Conservation (phyloP, 305 asterid species). For the Fraxinus baroniana region DNA sequence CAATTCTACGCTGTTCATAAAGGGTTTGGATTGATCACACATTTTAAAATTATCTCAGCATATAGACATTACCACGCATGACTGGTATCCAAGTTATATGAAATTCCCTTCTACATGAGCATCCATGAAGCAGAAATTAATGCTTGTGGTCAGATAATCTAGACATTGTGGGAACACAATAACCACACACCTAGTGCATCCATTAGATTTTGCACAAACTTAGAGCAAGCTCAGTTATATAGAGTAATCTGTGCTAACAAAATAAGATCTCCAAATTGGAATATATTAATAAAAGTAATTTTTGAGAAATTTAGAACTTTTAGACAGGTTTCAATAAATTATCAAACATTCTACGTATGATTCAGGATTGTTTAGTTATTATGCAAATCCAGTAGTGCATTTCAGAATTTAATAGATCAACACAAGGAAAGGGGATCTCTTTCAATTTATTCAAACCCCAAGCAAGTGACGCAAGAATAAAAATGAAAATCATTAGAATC, state of each 20-base stretch:
- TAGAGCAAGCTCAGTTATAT: not conserved
- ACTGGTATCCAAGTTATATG: slow-evolving; percentile 16
- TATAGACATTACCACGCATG: slow-evolving; percentile 12
- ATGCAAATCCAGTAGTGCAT: slow-evolving; percentile 12
- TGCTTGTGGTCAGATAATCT: not conserved
- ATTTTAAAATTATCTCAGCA: slow-evolving; percentile 14
- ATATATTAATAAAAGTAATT: not conserved
- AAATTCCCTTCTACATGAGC: slow-evolving; percentile 1
- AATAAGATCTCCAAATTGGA: slow-evolving; percentile 7
- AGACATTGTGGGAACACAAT: not conserved
- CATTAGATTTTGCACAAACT: not conserved
- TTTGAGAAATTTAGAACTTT: not conserved
- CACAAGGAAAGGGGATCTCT: slow-evolving; percentile 1
- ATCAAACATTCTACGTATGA: slow-evolving; percentile 13
- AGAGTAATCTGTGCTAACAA: not conserved
- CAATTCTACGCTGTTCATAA: not conserved
- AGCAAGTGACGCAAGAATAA: slow-evolving; percentile 9
- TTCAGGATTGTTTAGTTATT: slow-evolving; percentile 7
- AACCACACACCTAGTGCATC: not conserved
- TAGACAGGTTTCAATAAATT: not conserved
- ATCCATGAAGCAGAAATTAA: slow-evolving; percentile 4
- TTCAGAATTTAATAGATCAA: slow-evolving; percentile 3
- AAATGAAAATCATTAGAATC: slow-evolving; percentile 5
- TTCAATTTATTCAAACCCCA: slow-evolving; percentile 5
- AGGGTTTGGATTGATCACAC: not conserved